Evolutionary conservation across 257 asterid species (phyloP), one percentile per base, ranked within the genome.

Genomic region (Salvia miltiorrhiza): DNA sequence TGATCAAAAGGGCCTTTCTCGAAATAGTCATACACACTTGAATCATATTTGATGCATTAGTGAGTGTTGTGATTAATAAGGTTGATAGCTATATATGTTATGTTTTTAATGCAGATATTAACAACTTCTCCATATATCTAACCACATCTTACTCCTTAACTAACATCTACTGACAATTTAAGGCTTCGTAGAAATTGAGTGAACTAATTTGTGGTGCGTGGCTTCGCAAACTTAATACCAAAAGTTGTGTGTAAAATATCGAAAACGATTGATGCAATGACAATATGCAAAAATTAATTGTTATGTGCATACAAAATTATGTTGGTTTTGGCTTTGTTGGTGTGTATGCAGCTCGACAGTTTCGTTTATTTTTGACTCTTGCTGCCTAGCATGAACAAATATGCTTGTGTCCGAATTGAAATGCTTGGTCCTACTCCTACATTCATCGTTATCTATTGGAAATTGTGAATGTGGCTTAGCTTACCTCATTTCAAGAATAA

Each of bases 301-400:
- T n/a, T n/a, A n/a, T 37, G 11, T 35, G 13, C 10, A 8, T 37
- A 39, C 3, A 4, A 2, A 3, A 7, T 37, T 35, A 2, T 35
- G 9, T 35, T 45, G 32, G 4, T 2, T 3, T 9, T 28, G 10
- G 6, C 37, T n/a, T 45, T 21, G 7, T 3, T 61, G 61, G 75
- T 76, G 80, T 76, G 73, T 20, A 75, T 69, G 63, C 67, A 61
- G 52, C 20, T 62, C 7, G 16, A 12, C 9, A 61, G 67, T 44
- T 53, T 47, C 63, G 59, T 69, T 53, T 62, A 70, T 63, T 35
- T 23, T 11, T 76, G 76, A 76, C 80, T 70, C 50, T 69, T 37
- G 53, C 17, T 66, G 73, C 70, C 37, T 76, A 57, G 39, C 26
- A 41, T n/a, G 44, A 33, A 63, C 76, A 55, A 56, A 19, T 4